A percentile compares a stretch with the other conserved stretches of the same genome.
Evolutionary conservation across 2,329 filamentous ascomycete genomes (phyloP).

Genomic region (Byssothecium circinans): DNA sequence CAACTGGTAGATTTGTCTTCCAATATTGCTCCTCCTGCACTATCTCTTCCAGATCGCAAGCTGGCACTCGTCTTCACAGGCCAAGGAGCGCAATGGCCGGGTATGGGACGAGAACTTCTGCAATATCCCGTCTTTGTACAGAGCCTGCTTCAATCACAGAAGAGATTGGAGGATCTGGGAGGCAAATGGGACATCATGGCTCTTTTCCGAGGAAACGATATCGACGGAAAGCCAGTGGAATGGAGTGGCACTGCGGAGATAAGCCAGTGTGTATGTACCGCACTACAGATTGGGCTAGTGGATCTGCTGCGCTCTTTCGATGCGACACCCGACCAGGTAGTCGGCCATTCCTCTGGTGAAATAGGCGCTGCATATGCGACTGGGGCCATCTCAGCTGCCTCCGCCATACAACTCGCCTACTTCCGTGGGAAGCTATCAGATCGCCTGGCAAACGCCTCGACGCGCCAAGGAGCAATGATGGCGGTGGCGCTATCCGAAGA

Average conservation of each 20-base stretch:
- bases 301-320: conserved; percentile 21
- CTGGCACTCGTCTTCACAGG: conserved; percentile 29
- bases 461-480: conserved; percentile 1
- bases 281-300: conserved; percentile 22
- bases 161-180: neutral
- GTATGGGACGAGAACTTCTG: conserved; percentile 21
- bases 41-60: neutral
- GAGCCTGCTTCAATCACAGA: conserved; percentile 3
- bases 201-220: neutral
- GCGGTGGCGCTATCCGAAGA: conserved; percentile 1
- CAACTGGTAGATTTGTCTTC: neutral
- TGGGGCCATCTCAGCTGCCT: conserved; percentile 11
- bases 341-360: conserved; percentile 18
- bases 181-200: neutral
- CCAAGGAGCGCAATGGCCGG: conserved; percentile 33
- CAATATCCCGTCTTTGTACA: conserved; percentile 13
- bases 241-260: neutral
- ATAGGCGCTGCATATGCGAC: conserved; percentile 18
- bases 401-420: conserved; percentile 19
- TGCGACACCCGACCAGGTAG: conserved; percentile 10
- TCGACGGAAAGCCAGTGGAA: neutral
- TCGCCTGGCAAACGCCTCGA: neutral
- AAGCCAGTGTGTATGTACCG: conserved; percentile 4
- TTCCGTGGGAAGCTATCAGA: conserved; percentile 17
- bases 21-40: neutral